Percentiles rank a stretch among this genome's conserved stretches.
These are phyloP conservation scores for Thermochaetoides dissita DNA, from an alignment of 2,329 filamentous ascomycete species.

Conservation along the genomic window DNA sequence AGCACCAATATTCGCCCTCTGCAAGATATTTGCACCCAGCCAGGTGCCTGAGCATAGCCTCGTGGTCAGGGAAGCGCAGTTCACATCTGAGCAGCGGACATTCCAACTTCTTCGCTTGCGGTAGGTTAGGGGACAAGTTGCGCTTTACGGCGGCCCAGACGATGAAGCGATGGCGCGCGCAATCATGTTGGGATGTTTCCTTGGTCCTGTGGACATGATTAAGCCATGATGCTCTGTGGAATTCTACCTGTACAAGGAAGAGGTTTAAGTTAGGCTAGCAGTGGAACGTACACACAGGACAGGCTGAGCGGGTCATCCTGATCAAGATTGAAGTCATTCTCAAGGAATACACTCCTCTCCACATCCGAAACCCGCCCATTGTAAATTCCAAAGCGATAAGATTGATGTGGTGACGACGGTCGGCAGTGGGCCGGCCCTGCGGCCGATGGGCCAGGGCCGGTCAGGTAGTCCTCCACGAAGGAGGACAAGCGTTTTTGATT, in stretches of 20 bases:
- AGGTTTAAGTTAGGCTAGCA: too few species aligned
- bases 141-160: slow-evolving; percentile 43
- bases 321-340: slow-evolving; percentile 4
- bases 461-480: slow-evolving; percentile 15
- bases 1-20: slow-evolving; percentile 42
- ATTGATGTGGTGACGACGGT: too few species aligned
- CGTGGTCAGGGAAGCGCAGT: slow-evolving; percentile 35
- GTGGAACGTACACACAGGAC: slow-evolving; percentile 19
- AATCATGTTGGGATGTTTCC: slow-evolving; percentile 32
- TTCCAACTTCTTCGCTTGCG: slow-evolving; percentile 31
- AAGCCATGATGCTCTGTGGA: too few species aligned
- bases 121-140: slow-evolving; percentile 35
- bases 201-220: slow-evolving; percentile 24
- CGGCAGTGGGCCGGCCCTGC: too few species aligned
- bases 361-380: too few species aligned
- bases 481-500: slow-evolving; percentile 15
- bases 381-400: too few species aligned
- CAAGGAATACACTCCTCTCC: too few species aligned
- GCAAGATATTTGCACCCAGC: slow-evolving; percentile 33
- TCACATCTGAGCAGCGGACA: slow-evolving; percentile 40
- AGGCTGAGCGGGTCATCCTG: slow-evolving; percentile 6
- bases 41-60: slow-evolving; percentile 40
- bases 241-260: too few species aligned
- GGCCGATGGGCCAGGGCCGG: slow-evolving; percentile 6
- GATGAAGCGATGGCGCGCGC: slow-evolving; percentile 39